Conservation (phyloP, 2,329 filamentous ascomycete species). For the Trichoderma sp. region DNA sequence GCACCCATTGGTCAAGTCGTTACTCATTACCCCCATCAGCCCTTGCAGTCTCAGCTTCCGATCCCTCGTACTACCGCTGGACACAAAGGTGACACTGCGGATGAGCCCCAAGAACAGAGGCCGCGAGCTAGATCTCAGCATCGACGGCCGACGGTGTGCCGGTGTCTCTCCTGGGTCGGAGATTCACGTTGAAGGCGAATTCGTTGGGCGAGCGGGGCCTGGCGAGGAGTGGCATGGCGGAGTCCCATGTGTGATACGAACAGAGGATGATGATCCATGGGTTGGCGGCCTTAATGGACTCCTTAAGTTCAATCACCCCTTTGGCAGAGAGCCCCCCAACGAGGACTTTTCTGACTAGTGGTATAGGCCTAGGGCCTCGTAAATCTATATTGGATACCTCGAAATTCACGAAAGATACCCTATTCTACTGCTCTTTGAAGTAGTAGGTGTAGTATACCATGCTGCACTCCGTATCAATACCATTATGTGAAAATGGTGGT, state of each 20-base stretch:
- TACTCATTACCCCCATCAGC: slow-evolving; percentile 92
- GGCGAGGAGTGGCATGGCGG: slow-evolving; percentile 65
- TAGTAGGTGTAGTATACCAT: background rate
- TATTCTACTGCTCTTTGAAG: background rate
- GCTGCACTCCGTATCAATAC: background rate
- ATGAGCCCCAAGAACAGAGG: slow-evolving; percentile 78
- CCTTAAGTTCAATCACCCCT: slow-evolving; percentile 96
- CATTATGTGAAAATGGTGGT: background rate
- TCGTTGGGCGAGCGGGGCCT: slow-evolving; percentile 52
- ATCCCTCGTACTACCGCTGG: slow-evolving; percentile 82
- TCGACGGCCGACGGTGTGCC: slow-evolving; percentile 69
- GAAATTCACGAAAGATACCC: slow-evolving; percentile 11
- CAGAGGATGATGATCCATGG: slow-evolving; percentile 84
- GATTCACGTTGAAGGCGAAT: slow-evolving; percentile 83
- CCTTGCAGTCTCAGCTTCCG: slow-evolving; percentile 89
- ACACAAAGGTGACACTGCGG: slow-evolving; percentile 77
- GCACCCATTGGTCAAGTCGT: slow-evolving; percentile 83
- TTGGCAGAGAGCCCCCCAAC: slow-evolving; percentile 54
- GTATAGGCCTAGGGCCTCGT: slow-evolving; percentile 11
- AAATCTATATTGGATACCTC: slow-evolving; percentile 2
- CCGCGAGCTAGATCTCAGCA: slow-evolving; percentile 72
- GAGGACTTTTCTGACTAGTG: slow-evolving; percentile 31
- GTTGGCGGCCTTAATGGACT: slow-evolving; percentile 90
- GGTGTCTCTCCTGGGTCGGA: slow-evolving; percentile 75
- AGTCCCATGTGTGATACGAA: slow-evolving; percentile 84